Base-by-base conservation (phyloP, 2,329 filamentous ascomycete species). In the Colletotrichum sp. region DNA sequence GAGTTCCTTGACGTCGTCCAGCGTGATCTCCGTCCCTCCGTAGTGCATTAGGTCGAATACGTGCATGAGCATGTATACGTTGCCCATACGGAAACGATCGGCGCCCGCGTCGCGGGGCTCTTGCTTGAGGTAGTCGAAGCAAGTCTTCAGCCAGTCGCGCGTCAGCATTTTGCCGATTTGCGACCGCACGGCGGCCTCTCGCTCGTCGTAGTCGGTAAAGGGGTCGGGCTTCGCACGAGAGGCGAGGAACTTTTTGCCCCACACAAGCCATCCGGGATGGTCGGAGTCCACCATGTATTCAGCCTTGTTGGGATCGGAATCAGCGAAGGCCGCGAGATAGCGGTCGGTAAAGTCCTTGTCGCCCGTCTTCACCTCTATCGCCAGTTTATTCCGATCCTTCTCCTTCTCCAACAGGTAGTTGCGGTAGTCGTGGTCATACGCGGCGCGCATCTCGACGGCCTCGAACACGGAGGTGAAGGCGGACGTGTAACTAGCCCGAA, bases 191-290 rank as follows among this genome's bases (percentile, higher is more conserved):
- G 89, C 89, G 80, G 86, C 92, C 84, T 99, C 97, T 0, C 95
- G 87, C 16, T 95, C 93, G 80, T 99, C 97, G 80, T 97, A 99
- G 60, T 84, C 86, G 52, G 88, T 91, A 84, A 88, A 98, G 81
- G 84, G 93, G 85, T 83, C 86, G 78, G 96, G 92, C 69, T 94
- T 93, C 4, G 94, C 92, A 76, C 92, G 92, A 83, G 93, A 96
- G 0, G 94, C 97, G 16, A 92, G 93, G 88, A 99, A 96, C 36
- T 90, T 92, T 84, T 97, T 95, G 69, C 94, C 94, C 97, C 97
- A 99, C 1, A 98, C 96, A 21, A 99, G 90, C 98, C 98, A 99
- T 36, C 97, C 97, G 6, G 96, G 95, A 82, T 98, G 95, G 82
- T 99, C 96, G 71, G 93, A 91, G 82, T 99, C 97, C 62, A 99